phyloP scores from a whole-genome alignment of 192 early-diverging fungal genomes.

The Chytriomyces sp. region DNA sequence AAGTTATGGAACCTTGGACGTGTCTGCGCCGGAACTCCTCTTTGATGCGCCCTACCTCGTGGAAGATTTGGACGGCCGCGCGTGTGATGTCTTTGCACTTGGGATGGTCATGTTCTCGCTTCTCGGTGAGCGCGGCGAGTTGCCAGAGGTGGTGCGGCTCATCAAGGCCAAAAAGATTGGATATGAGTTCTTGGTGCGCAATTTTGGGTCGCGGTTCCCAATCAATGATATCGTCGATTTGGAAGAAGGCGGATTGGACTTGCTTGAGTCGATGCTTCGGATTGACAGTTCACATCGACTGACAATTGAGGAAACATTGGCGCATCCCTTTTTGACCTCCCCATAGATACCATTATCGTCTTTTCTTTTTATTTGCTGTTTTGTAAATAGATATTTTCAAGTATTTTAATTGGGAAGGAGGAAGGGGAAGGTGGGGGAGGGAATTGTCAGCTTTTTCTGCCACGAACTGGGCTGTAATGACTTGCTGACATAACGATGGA shows the following conservation, averaged over 20 bases:
- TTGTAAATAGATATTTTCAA: too few species aligned
- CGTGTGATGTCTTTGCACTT: conserved; percentile 7
- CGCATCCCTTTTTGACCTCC: too few species aligned
- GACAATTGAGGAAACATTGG: not conserved
- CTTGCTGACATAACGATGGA: too few species aligned
- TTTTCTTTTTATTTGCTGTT: too few species aligned
- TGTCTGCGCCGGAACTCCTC: not conserved
- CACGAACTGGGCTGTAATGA: too few species aligned
- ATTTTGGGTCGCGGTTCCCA: not conserved
- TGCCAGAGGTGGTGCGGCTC: not conserved
- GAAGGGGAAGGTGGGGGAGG: too few species aligned
- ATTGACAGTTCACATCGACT: not conserved
- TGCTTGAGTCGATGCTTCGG: not conserved
- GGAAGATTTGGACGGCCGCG: not conserved
- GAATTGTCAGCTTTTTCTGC: too few species aligned
- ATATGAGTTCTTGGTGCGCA: not conserved
- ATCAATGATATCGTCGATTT: not conserved
- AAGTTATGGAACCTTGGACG: not conserved
- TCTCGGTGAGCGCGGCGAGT: not conserved
- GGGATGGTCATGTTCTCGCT: not conserved
- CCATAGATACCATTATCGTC: too few species aligned
- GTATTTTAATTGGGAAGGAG: too few species aligned
- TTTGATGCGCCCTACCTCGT: not conserved
- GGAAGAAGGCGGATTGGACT: not conserved
- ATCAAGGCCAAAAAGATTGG: not conserved